Evolutionary conservation across 148 eudicot species (phyloP), one percentile per base, ranked within the genome.

Genomic region (Camellia granthamiana): DNA sequence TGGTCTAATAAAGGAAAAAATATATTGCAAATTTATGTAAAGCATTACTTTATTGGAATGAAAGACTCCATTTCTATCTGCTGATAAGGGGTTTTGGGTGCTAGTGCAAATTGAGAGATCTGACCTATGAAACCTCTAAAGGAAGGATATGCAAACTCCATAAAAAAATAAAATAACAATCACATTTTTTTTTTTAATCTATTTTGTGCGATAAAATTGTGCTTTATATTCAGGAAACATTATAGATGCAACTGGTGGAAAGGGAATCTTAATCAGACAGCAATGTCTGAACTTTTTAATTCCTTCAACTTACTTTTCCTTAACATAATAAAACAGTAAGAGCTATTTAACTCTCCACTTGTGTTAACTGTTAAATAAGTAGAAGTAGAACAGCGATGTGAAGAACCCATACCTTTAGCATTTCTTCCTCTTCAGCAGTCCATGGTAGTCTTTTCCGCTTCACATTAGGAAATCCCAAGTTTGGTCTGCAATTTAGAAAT

Each of bases 341-440:
- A 12, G 61, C 19, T 38, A 1, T 23, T 58, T 14, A 77, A 77
- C 58, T 54, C 74, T 76, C 12, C 61, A 19, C 1, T 43, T 14
- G 61, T 63, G 41, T 11, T 30, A n/a, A 71, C 3, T 12, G 75
- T 30, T 30, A 1, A 30, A 43, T n/a, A 82, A 64, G 44, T n/a
- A 63, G 63, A 69, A 42, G 47, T 30, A 52, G 47, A 38, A 14
- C 6, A 1, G 43, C 51, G 14, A 18, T 30, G n/a, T 23, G 5
- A 42, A 77, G 49, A 41, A 51, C 9, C 12, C 72, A 59, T 86
- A 93, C 93, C 95, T 75, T 84, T 4, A 93, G 78, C 87, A 83
- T 86, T 52, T 90, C 91, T 76, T 86, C 95, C 89, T 93, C 97
- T 72, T 91, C 91, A 66, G 54, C 61, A 30, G 84, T 86, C 97